phyloP scores from a whole-genome alignment of 371 early-diverging fungal genomes.

The Circinella minor region DNA sequence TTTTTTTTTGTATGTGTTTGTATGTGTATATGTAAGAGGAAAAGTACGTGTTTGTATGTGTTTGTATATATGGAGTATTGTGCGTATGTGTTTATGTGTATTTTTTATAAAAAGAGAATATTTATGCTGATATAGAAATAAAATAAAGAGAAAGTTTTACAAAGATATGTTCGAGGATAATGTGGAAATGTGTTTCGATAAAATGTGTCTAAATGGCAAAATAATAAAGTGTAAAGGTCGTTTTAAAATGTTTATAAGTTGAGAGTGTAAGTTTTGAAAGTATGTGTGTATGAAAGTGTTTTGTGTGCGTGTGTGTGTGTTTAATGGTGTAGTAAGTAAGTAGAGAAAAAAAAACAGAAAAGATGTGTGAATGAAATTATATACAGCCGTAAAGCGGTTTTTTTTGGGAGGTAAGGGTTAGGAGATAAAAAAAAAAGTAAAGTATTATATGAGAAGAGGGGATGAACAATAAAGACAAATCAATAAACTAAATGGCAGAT shows the following conservation, averaged over 20 bases:
- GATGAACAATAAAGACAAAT: not conserved
- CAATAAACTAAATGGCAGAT: conserved; percentile 10
- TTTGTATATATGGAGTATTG: no score
- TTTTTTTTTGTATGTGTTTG: not conserved
- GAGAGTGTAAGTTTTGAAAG: not conserved
- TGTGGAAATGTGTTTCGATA: not conserved
- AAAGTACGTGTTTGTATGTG: not conserved
- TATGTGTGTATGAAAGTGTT: not conserved
- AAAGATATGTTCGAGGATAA: conserved; percentile 5
- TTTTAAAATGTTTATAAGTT: not conserved
- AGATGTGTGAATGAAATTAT: conserved; percentile 8
- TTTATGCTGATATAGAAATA: conserved; percentile 1
- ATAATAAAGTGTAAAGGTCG: not conserved
- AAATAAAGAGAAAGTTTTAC: no score
- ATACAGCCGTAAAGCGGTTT: not conserved
- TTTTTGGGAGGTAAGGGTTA: not conserved
- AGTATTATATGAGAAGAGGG: not conserved
- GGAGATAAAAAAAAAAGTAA: not conserved
- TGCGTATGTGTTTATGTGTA: no score
- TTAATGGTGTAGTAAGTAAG: not conserved
- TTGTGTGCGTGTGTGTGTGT: not conserved
- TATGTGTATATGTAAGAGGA: not conserved
- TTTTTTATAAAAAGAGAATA: not conserved
- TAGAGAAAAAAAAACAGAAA: not conserved
- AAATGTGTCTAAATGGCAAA: conserved; percentile 6